Conservation (phyloP, 2,329 filamentous ascomycete genomes). For the Aspergillus unguis region DNA sequence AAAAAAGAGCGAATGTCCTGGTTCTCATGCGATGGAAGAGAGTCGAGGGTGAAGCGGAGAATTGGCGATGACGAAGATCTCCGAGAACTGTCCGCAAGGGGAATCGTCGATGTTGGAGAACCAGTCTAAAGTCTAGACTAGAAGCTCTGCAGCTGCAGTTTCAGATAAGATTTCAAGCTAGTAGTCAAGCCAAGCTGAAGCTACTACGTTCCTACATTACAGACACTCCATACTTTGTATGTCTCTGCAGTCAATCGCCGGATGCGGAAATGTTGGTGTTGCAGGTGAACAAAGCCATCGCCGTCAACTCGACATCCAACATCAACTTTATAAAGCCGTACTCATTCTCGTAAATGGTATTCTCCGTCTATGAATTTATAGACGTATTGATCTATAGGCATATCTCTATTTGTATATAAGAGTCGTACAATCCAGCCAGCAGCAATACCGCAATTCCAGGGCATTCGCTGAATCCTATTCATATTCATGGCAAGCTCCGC, state of each 20-base stretch:
- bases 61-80: conserved; percentile 4
- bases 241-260: neutral
- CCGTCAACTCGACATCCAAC: neutral
- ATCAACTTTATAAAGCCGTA: neutral
- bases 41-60: neutral
- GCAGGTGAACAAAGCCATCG: neutral
- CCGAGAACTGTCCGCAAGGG: conserved; percentile 5
- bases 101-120: conserved; percentile 1
- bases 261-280: conserved; percentile 8
- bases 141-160: neutral
- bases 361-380: too few species aligned
- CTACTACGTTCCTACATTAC: neutral
- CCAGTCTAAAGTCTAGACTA: neutral
- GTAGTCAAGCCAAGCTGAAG: too few species aligned
- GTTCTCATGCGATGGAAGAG: neutral
- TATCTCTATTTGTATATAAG: too few species aligned
- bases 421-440: too few species aligned
- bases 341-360: neutral
- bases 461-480: neutral
- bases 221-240: neutral
- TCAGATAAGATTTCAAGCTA: neutral
- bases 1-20: conserved; percentile 1
- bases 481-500: conserved; percentile 50
- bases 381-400: too few species aligned
- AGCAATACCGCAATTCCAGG: too few species aligned